Conservation (phyloP, 768 basidiomycete genomes). For the Fomitopsis pulvina region DNA sequence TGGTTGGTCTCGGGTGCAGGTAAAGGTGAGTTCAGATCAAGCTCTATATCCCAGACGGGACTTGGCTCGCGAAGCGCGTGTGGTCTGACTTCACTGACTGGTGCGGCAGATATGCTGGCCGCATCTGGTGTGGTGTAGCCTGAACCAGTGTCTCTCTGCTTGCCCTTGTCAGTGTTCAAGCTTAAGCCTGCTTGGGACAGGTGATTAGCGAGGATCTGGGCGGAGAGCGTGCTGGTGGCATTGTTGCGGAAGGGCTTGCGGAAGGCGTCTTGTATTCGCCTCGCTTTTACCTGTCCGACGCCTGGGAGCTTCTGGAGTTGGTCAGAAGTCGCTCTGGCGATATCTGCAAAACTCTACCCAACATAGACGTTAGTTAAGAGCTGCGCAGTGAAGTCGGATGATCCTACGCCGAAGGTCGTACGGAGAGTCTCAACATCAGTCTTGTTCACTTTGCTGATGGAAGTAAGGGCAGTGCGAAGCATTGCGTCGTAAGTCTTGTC, state of each 20-base stretch:
- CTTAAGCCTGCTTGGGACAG: background rate
- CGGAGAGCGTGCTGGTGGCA: conserved; percentile 36
- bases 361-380: conserved; percentile 1
- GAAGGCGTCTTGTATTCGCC: conserved; percentile 85
- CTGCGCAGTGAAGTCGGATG: background rate
- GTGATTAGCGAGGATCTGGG: conserved; percentile 1
- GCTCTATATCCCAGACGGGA: conserved; percentile 71
- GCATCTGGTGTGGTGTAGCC: too few relatives aligned
- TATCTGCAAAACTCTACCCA: conserved; percentile 76
- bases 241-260: conserved; percentile 79
- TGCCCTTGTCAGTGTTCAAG: conserved; percentile 4
- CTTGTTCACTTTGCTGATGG: conserved; percentile 92
- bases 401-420: conserved; percentile 81
- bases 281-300: conserved; percentile 91
- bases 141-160: background rate
- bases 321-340: conserved; percentile 65
- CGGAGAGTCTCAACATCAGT: conserved; percentile 93
- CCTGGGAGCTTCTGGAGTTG: conserved; percentile 83
- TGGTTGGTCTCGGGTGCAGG: conserved; percentile 14
- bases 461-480: conserved; percentile 76
- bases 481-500: conserved; percentile 85
- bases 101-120: background rate
- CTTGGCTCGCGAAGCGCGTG: conserved; percentile 37
- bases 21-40: conserved; percentile 35
- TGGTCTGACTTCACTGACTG: background rate